Conservation (phyloP, 805 yeast genomes). For the Saccharomycopsis sp. region DNA sequence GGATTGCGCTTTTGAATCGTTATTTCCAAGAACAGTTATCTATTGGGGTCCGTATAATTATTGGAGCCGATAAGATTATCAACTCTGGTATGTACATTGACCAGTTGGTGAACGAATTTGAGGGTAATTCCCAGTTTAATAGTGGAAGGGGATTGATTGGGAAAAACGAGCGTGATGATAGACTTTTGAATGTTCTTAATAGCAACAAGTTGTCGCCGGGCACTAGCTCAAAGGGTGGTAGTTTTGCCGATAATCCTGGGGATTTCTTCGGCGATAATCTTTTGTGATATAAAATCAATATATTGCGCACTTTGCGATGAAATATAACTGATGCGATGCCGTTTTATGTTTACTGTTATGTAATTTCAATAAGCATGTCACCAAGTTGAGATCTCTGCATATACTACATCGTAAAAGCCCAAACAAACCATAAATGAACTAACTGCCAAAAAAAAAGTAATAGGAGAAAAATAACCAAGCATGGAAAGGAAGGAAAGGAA, state of each 20-base stretch:
- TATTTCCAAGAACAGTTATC: constrained; percentile 33
- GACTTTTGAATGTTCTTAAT: constrained; percentile 6
- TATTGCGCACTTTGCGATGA: too few relatives aligned
- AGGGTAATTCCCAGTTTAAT: constrained; percentile 16
- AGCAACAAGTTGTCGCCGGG: background rate
- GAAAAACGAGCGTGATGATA: constrained; percentile 6
- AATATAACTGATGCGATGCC: too few relatives aligned
- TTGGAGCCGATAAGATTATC: constrained; percentile 73
- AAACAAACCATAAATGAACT: too few relatives aligned
- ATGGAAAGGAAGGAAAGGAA: too few relatives aligned
- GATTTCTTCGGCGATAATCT: constrained; percentile 17
- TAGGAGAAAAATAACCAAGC: too few relatives aligned
- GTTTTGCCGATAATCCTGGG: background rate
- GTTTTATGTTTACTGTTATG: too few relatives aligned
- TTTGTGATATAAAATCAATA: background rate
- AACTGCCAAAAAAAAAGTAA: too few relatives aligned
- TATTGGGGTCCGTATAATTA: constrained; percentile 49
- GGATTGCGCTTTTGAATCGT: constrained; percentile 63
- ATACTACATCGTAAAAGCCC: too few relatives aligned
- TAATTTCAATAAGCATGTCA: too few relatives aligned
- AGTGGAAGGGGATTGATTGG: constrained; percentile 15
- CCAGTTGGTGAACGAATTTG: constrained; percentile 21
- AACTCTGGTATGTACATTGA: constrained; percentile 38
- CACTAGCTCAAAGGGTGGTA: background rate
- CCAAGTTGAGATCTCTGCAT: too few relatives aligned